phyloP scores from a whole-genome alignment of 352 stramenopile species.

The Pythium scleroteichum region DNA sequence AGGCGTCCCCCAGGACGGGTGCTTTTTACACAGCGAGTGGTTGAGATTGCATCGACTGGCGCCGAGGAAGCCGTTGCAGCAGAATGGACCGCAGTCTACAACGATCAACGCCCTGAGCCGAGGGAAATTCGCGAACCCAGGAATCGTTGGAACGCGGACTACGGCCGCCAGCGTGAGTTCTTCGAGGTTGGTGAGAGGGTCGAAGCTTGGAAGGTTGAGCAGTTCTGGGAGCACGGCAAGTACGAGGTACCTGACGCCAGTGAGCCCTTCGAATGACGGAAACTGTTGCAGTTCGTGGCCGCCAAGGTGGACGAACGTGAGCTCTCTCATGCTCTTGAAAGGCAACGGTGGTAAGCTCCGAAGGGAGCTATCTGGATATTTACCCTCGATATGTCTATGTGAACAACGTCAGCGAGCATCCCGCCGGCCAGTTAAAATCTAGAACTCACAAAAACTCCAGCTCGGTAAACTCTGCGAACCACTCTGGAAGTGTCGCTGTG shows the following conservation, averaged over 20 bases:
- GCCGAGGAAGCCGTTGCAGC: conserved; percentile 8
- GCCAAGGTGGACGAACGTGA: neutral
- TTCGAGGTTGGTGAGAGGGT: neutral
- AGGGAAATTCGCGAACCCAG: neutral
- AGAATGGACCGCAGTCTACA: neutral
- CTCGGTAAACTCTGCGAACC: too few species aligned
- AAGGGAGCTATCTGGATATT: neutral
- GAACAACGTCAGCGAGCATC: too few species aligned
- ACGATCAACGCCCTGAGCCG: neutral
- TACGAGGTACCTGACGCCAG: neutral
- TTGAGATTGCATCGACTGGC: conserved; percentile 6
- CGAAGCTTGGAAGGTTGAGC: neutral
- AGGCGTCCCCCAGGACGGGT: neutral
- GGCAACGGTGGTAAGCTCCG: neutral
- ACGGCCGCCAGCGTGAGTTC: neutral
- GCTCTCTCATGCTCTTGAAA: neutral
- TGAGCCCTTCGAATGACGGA: neutral
- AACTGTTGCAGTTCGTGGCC: neutral
- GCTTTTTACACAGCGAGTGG: neutral
- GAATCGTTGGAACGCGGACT: neutral
- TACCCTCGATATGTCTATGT: neutral
- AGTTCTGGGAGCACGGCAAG: neutral
- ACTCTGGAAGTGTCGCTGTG: too few species aligned
- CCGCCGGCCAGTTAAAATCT: too few species aligned
- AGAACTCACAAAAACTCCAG: too few species aligned